These are phyloP conservation scores for Mycena amicta DNA, from an alignment of 768 basidiomycete species.

Conservation along the genomic window DNA sequence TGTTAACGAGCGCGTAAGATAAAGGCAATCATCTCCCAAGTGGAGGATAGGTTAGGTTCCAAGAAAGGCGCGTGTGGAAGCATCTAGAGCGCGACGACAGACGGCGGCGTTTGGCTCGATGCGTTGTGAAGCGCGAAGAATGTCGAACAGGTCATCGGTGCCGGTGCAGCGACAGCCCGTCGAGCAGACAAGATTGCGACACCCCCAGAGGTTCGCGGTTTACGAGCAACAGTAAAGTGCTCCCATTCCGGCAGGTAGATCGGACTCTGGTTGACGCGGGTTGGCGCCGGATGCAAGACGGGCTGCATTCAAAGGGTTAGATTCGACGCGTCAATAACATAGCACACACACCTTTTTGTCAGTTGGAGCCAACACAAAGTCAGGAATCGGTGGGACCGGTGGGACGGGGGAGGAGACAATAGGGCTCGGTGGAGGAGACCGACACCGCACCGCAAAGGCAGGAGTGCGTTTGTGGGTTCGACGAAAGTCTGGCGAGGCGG, in stretches of 20 bases:
- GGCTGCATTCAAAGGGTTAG: constrained; percentile 23
- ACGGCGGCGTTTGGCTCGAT: constrained; percentile 4
- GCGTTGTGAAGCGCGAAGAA: constrained; percentile 50
- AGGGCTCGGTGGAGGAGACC: constrained; percentile 56
- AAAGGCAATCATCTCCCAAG: neutral
- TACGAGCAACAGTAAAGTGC: constrained; percentile 25
- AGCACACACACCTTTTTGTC: constrained; percentile 28
- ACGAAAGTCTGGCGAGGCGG: constrained; percentile 26
- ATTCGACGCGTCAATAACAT: no score
- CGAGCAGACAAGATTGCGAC: constrained; percentile 15
- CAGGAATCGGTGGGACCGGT: constrained; percentile 60
- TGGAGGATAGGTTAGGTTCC: constrained; percentile 4
- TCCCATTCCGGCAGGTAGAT: constrained; percentile 37
- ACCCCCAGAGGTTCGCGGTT: neutral
- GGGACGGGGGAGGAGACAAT: constrained; percentile 46
- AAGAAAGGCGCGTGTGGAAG: constrained; percentile 7
- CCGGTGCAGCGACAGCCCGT: constrained; percentile 24
- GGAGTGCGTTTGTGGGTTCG: constrained; percentile 34
- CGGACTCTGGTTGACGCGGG: constrained; percentile 29
- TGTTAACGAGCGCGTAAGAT: neutral
- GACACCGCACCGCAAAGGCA: constrained; percentile 41
- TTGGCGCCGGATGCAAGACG: constrained; percentile 29
- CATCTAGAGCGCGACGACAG: constrained; percentile 15
- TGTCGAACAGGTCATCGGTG: constrained; percentile 46
- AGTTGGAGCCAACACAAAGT: constrained; percentile 41